Conservation (phyloP, 108 stramenopile species). For the Pseudonitzschia multistriata region DNA sequence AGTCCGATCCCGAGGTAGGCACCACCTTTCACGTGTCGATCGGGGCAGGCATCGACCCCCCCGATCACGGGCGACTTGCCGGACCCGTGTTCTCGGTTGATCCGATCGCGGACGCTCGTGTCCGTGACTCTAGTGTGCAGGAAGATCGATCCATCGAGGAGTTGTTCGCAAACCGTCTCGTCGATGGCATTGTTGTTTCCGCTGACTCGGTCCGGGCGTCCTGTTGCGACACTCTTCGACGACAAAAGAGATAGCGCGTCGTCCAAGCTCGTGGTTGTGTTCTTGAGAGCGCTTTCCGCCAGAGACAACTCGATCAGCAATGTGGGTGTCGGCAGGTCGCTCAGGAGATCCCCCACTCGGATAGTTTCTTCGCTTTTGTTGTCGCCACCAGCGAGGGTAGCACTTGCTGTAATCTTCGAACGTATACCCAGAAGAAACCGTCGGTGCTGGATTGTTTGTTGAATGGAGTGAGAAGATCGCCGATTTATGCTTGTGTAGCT, state of each 20-base stretch:
- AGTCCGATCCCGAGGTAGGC: conserved; percentile 59
- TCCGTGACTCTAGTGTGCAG: conserved; percentile 30
- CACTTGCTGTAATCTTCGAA: no score
- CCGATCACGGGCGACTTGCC: conserved; percentile 27
- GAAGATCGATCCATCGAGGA: conserved; percentile 30
- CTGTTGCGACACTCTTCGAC: no score
- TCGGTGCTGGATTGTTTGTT: no score
- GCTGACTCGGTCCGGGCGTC: no score
- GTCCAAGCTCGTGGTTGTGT: conserved; percentile 4
- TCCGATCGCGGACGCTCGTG: conserved; percentile 22
- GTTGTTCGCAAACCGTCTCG: not conserved
- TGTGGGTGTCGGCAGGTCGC: conserved; percentile 61
- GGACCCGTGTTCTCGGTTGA: conserved; percentile 1
- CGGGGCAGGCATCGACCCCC: conserved; percentile 18
- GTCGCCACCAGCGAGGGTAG: no score
- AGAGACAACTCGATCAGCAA: conserved; percentile 37
- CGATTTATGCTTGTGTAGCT: no score
- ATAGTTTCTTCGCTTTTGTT: conserved; percentile 1
- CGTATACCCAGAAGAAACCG: no score
- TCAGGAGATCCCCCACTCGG: conserved; percentile 37
- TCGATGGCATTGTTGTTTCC: not conserved
- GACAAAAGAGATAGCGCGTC: not conserved
- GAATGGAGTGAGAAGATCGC: no score
- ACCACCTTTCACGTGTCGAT: conserved; percentile 6
- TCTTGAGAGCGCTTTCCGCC: conserved; percentile 19